Conservation (phyloP, 2,329 filamentous ascomycete species). For the Claviceps capensis region DNA sequence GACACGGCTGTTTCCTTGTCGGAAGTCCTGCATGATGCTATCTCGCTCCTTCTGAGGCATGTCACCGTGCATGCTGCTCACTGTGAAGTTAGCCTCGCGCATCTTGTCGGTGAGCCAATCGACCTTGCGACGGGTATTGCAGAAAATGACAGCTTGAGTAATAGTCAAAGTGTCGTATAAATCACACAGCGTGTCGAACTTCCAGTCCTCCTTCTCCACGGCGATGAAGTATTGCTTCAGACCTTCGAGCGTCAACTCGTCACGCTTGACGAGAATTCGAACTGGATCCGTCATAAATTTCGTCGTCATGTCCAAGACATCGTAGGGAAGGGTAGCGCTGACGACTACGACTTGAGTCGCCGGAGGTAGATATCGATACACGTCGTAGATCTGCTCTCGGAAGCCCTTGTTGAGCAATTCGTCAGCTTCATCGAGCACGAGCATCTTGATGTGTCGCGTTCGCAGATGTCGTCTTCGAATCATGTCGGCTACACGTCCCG, state of each 20-base stretch:
- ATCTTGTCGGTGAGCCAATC: constrained; percentile 99
- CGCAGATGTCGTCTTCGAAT: constrained; percentile 43
- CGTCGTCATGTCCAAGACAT: constrained; percentile 97
- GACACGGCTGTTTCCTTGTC: constrained; percentile 89
- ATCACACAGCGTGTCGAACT: constrained; percentile 96
- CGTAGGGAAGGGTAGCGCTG: constrained; percentile 90
- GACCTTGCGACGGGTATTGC: constrained; percentile 97
- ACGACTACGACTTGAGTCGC: constrained; percentile 98
- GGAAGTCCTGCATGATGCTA: constrained; percentile 98
- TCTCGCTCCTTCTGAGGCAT: constrained; percentile 98
- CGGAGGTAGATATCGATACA: constrained; percentile 91
- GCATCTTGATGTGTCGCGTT: constrained; percentile 51
- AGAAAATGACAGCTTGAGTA: constrained; percentile 98
- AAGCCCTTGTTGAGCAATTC: constrained; percentile 80
- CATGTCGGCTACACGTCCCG: constrained; percentile 72
- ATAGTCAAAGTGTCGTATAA: constrained; percentile 98
- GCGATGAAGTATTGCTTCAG: constrained; percentile 99
- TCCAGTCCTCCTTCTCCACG: constrained; percentile 99
- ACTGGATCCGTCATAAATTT: constrained; percentile 99
- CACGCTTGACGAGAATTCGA: constrained; percentile 93
- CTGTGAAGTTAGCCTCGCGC: constrained; percentile 96
- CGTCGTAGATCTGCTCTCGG: constrained; percentile 97
- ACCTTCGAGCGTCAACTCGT: constrained; percentile 92
- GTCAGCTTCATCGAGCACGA: constrained; percentile 47
- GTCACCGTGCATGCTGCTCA: constrained; percentile 96